Evolutionary conservation across 768 basidiomycete species (phyloP), one percentile per base, ranked within the genome.

Genomic region (Harrya chromipes): DNA sequence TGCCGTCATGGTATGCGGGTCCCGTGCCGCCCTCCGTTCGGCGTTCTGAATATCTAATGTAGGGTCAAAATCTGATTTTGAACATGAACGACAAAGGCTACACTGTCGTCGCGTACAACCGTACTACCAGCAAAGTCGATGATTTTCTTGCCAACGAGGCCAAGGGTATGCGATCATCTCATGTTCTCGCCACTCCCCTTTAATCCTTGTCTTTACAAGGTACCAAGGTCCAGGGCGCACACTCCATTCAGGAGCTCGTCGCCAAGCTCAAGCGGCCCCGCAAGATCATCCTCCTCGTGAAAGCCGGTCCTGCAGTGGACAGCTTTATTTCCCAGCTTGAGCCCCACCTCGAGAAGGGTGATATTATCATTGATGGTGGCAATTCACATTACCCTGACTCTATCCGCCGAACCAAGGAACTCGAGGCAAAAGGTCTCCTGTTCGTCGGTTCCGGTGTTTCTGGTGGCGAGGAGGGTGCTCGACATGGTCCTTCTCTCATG

Each of bases 1-100:
- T 66, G 94, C 94, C 78, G 94, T 97, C 77, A 97, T 97, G 94
- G 94, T 94, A 69, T 50, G 78, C 16, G 38, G 50, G 49, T 54
- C 40, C 49, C 47, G 14, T 49, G 47, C 58, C 53, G 46, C 36
- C 40, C 44, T 31, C 57, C 63, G 42, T 42, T 36, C 48, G 37
- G 7, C 26, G 10, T 55, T 27, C 47, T 20, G 34, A 51, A 35
- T 47, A 26, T 52, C 41, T 48, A 19, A 43, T 24, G 23, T 62
- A 94, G 92, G 94, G 92, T 65, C 94, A 95, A 83, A 97, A 95
- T 70, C 71, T 97, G 67, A 94, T 97, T 70, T 77, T 97, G 62
- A 97, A 97, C 78, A 97, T 97, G 91, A 97, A 97, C 71, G 97
- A 99, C 80, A 99, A 99, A 74, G 97, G 97, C 45, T 99, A 94